These are phyloP conservation scores for Thelonectria discophora DNA, from an alignment of 2,329 filamentous ascomycete genomes.

Conservation along the genomic window DNA sequence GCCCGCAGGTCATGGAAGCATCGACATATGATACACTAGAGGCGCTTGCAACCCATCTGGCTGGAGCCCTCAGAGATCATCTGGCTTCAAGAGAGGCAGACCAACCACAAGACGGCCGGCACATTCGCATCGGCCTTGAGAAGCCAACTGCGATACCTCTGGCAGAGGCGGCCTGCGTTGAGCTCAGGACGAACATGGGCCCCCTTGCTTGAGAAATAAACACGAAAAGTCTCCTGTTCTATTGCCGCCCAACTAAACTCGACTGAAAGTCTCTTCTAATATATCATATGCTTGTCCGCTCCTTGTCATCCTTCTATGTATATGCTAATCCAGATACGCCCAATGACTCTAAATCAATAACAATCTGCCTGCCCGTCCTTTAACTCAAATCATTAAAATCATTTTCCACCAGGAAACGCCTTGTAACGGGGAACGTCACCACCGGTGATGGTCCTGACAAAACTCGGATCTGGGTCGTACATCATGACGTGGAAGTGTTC, in stretches of 20 bases:
- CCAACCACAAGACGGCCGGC: slow-evolving; percentile 45
- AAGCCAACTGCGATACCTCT: slow-evolving; percentile 79
- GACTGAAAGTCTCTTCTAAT: not conserved
- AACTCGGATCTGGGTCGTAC: slow-evolving; percentile 74
- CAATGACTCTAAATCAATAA: not conserved
- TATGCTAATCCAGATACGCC: not conserved
- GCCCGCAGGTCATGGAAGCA: slow-evolving; percentile 58
- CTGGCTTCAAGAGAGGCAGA: slow-evolving; percentile 40
- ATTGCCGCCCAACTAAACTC: too few relatives aligned
- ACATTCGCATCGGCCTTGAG: slow-evolving; percentile 69
- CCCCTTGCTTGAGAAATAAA: slow-evolving; percentile 1
- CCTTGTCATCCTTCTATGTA: too few relatives aligned
- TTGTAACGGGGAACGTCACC: slow-evolving; percentile 75
- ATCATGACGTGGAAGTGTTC: slow-evolving; percentile 98
- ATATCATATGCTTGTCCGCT: too few relatives aligned
- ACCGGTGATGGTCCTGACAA: slow-evolving; percentile 75
- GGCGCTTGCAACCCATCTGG: slow-evolving; percentile 63
- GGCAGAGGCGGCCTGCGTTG: slow-evolving; percentile 75
- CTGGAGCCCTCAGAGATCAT: slow-evolving; percentile 55
- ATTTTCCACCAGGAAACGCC: slow-evolving; percentile 43
- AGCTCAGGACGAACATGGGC: slow-evolving; percentile 51
- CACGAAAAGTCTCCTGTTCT: too few relatives aligned
- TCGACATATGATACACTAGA: slow-evolving; percentile 72
- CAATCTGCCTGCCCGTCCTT: too few relatives aligned
- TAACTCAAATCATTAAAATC: too few relatives aligned